Base-by-base conservation (phyloP, 495 filamentous ascomycete genomes). In the Aspergillus baeticus region DNA sequence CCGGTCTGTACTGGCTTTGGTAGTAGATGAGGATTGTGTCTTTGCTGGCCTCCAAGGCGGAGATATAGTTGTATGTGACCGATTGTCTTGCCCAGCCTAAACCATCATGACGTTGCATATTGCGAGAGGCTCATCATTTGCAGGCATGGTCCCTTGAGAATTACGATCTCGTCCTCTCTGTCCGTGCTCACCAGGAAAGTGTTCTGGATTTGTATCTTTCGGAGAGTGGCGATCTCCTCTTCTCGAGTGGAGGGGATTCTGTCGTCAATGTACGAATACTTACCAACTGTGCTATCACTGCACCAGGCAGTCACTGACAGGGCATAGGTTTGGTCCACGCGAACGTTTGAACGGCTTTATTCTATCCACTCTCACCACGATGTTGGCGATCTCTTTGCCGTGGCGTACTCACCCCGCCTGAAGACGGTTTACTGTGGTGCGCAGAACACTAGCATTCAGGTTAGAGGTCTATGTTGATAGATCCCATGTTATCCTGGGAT, bases 291-390 rank as follows among this genome's bases (percentile, higher is more conserved):
- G 5, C 20, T 20, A 15, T n/a, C 29, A 4, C n/a, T 22, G 11
- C 10, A 10, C 10, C 14, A 17, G 20, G 22, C 18, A 7, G 10
- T 29, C n/a, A 31, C 62, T 66, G 14, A 60, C 41, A 15, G 26
- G 14, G 23, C 68, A 61, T 50, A 87, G 84, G 84, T 87, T n/a
- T 88, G 86, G 86, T 75, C 74, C 54, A 80, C 82, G 4, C 63
- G 70, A 15, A 82, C 77, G n/a, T 85, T 87, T 60, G 72, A 76
- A 35, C 78, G 82, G n/a, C 74, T 93, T 0, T 96, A 92, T 73
- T 89, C 92, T 31, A 90, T 98, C 55, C 95, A 96, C 71, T 94
- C 91, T 29, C 88, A 87, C 34, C 92, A 92, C 70, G 95, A 98
- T 65, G 91, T 97, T 26, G 94, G 94, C 44, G 94, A 98, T 69